Percentiles rank a stretch among this genome's conserved stretches.
phyloP scores from a whole-genome alignment of 768 basidiomycete genomes.

The Leccinum subgranulosum region DNA sequence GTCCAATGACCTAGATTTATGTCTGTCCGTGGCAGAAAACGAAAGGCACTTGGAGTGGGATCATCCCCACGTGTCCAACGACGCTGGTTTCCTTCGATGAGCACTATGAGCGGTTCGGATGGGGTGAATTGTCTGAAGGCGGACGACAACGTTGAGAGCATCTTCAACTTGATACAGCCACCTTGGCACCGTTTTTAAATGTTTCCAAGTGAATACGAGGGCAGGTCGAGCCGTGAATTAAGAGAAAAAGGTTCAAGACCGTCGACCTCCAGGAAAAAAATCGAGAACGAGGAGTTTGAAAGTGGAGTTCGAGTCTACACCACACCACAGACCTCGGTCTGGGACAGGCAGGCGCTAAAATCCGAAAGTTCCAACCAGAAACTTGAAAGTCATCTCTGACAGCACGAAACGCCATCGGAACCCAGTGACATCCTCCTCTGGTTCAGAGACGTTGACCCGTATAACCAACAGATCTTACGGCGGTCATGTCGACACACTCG shows the following conservation, averaged over 20 bases:
- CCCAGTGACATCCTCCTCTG: neutral
- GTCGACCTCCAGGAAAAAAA: neutral
- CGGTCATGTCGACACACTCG: neutral
- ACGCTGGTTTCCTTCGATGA: neutral
- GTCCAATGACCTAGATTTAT: neutral
- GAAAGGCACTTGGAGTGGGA: neutral
- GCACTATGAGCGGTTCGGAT: neutral
- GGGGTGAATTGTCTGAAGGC: neutral
- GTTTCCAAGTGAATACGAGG: neutral
- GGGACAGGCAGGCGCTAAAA: neutral
- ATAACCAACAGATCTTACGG: constrained; percentile 3
- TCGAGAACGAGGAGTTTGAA: neutral
- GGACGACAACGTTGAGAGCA: neutral
- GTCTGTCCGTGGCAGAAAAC: neutral
- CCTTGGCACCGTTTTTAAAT: neutral
- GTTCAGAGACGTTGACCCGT: neutral
- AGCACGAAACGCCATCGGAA: neutral
- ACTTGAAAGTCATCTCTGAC: neutral
- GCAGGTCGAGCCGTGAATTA: no score
- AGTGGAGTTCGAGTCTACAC: neutral
- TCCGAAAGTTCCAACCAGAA: neutral
- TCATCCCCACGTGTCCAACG: neutral
- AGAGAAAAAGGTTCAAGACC: neutral
- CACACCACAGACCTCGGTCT: neutral
- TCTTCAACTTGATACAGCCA: neutral